phyloP scores from a whole-genome alignment of 169 alveolate species.

The Perkinsus chesapeaki region DNA sequence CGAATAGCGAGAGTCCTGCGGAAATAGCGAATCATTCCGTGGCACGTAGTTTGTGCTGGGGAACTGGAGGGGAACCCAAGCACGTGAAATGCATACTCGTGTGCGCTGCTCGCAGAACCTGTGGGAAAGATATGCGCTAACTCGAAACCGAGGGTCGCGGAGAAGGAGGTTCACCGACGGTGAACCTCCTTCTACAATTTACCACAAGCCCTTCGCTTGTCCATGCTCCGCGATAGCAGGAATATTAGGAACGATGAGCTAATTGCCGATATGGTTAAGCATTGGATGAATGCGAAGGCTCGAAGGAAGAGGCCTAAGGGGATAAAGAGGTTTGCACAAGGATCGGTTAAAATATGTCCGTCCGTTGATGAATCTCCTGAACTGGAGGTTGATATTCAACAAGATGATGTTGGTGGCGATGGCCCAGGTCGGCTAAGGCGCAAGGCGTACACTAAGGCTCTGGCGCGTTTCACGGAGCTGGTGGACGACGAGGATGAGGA shows the following conservation, averaged over 20 bases:
- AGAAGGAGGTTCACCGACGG: not conserved
- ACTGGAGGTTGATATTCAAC: not conserved
- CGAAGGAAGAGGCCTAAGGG: not conserved
- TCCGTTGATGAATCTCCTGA: not conserved
- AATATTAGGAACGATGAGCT: not conserved
- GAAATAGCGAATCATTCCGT: no score
- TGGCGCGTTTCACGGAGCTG: not conserved
- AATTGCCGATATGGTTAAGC: not conserved
- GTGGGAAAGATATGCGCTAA: no score
- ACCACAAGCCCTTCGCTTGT: not conserved
- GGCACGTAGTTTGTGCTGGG: no score
- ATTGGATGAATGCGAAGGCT: not conserved
- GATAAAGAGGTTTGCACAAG: not conserved
- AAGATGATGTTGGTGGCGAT: not conserved
- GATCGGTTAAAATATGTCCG: not conserved
- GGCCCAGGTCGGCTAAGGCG: not conserved
- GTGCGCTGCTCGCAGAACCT: no score
- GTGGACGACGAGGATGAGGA: not conserved
- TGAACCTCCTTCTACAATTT: not conserved
- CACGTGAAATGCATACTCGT: no score
- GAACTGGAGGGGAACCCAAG: no score
- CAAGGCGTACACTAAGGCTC: not conserved
- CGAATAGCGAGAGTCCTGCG: no score
- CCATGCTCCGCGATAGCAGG: not conserved
- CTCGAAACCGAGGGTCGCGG: not conserved